A percentile compares a stretch with the other conserved stretches of the same genome.
Evolutionary conservation across 225 moss, liverwort and hornwort species (phyloP).

Genomic region (Physcomitrium patens): DNA sequence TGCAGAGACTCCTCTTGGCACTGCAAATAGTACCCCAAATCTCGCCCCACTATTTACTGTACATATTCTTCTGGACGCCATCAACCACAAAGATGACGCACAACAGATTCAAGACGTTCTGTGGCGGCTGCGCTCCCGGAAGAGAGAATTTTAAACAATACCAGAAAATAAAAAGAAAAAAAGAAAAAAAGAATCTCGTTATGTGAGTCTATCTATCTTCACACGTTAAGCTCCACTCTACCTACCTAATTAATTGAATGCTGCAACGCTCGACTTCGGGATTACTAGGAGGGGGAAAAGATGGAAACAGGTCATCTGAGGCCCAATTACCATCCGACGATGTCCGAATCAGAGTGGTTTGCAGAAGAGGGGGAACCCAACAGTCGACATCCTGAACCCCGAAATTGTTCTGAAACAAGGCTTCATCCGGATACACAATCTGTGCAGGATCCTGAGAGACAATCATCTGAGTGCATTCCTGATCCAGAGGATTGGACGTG

Average conservation of each 20-base stretch:
- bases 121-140: background rate
- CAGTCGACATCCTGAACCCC: slow-evolving; percentile 1
- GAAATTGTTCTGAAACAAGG: slow-evolving; percentile 21
- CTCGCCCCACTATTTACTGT: too few relatives aligned
- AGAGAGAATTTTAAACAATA: background rate
- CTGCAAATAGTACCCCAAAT: too few relatives aligned
- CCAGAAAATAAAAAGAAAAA: slow-evolving; percentile 10
- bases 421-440: slow-evolving; percentile 17
- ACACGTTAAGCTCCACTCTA: background rate
- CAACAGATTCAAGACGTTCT: slow-evolving; percentile 20
- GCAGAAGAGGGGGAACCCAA: slow-evolving; percentile 1
- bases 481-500: slow-evolving; percentile 22
- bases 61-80: slow-evolving; percentile 12
- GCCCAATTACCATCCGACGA: background rate
- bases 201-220: background rate
- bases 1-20: too few relatives aligned
- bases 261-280: slow-evolving; percentile 32
- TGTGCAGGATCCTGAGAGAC: slow-evolving; percentile 16
- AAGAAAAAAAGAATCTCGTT: background rate
- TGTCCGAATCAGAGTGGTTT: slow-evolving; percentile 1
- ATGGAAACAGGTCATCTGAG: slow-evolving; percentile 38
- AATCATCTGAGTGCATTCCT: slow-evolving; percentile 34
- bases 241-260: slow-evolving; percentile 36
- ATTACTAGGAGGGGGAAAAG: slow-evolving; percentile 9
- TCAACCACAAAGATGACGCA: slow-evolving; percentile 28